Conservation (phyloP, 306 rosid species). For the Cotoneaster glaucophyllus region DNA sequence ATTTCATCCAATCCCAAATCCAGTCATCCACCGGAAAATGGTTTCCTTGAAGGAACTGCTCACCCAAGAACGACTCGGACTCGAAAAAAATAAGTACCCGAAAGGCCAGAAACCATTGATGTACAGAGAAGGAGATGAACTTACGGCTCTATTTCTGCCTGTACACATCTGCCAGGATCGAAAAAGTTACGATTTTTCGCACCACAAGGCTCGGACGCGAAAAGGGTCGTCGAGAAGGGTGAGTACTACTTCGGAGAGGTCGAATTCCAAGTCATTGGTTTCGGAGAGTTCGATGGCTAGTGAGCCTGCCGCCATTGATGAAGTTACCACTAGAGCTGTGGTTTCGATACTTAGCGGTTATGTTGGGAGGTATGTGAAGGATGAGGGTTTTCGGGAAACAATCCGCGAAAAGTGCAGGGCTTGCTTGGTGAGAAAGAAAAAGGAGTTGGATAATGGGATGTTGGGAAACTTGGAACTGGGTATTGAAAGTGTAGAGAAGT, state of each 20-base stretch:
- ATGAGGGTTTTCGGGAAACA: slow-evolving; percentile 41
- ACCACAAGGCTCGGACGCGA: slow-evolving; percentile 5
- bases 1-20: slow-evolving; percentile 10
- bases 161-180: slow-evolving; percentile 39
- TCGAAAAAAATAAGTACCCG: not conserved
- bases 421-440: slow-evolving; percentile 39
- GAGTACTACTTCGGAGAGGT: slow-evolving; percentile 33
- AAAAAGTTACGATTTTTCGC: slow-evolving; percentile 20
- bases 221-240: slow-evolving; percentile 36
- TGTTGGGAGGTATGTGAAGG: slow-evolving; percentile 47
- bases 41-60: slow-evolving; percentile 60
- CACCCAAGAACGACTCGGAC: slow-evolving; percentile 48
- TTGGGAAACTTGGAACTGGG: slow-evolving; percentile 38
- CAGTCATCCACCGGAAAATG: slow-evolving; percentile 26
- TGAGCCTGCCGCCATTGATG: slow-evolving; percentile 45
- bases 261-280: slow-evolving; percentile 26
- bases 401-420: slow-evolving; percentile 42
- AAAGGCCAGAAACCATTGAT: slow-evolving; percentile 8
- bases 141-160: slow-evolving; percentile 19
- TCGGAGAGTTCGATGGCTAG: slow-evolving; percentile 30
- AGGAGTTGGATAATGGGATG: slow-evolving; percentile 25
- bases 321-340: slow-evolving; percentile 58
- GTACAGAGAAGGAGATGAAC: slow-evolving; percentile 19
- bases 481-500: slow-evolving; percentile 41
- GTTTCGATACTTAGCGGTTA: slow-evolving; percentile 61